Percentiles rank a stretch among this genome's conserved stretches.
Evolutionary conservation across 2,329 filamentous ascomycete species (phyloP).

Genomic region (Tolypocladium inflatum): DNA sequence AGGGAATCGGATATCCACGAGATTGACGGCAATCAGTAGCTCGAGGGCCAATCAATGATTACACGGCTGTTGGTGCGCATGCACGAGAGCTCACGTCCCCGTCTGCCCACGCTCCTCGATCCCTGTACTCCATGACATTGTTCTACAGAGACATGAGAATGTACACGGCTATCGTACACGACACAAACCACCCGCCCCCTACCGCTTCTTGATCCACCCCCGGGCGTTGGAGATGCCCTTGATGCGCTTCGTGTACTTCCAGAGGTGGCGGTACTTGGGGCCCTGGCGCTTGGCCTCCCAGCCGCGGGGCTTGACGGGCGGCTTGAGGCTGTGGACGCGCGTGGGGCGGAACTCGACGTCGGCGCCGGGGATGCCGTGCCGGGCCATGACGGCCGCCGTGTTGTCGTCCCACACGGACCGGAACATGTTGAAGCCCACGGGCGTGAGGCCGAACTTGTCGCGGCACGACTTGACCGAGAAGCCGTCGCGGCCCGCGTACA

Average conservation of each 20-base stretch:
- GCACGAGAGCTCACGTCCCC: neutral
- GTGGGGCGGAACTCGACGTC: conserved; percentile 79
- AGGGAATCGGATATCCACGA: neutral
- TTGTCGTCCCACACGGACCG: conserved; percentile 81
- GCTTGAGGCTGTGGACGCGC: conserved; percentile 60
- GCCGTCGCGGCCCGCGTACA: conserved; percentile 46
- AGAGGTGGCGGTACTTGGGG: conserved; percentile 54
- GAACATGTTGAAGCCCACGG: conserved; percentile 83
- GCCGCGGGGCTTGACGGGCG: conserved; percentile 48
- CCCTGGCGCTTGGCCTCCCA: conserved; percentile 59
- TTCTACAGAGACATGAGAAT: neutral
- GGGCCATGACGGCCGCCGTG: conserved; percentile 79
- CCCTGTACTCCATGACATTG: neutral
- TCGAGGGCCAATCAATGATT: neutral
- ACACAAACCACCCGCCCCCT: conserved; percentile 3
- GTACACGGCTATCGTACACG: neutral
- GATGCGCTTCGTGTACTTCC: conserved; percentile 57
- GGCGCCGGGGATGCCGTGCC: conserved; percentile 62
- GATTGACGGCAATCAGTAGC: neutral
- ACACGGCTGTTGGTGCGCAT: neutral
- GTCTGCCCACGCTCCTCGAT: neutral
- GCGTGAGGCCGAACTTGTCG: conserved; percentile 55
- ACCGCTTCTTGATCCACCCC: conserved; percentile 32
- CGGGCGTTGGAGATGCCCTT: conserved; percentile 31
- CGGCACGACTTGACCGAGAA: conserved; percentile 71